Conservation (phyloP, 208 protist species). For the Porcisia deanei region DNA sequence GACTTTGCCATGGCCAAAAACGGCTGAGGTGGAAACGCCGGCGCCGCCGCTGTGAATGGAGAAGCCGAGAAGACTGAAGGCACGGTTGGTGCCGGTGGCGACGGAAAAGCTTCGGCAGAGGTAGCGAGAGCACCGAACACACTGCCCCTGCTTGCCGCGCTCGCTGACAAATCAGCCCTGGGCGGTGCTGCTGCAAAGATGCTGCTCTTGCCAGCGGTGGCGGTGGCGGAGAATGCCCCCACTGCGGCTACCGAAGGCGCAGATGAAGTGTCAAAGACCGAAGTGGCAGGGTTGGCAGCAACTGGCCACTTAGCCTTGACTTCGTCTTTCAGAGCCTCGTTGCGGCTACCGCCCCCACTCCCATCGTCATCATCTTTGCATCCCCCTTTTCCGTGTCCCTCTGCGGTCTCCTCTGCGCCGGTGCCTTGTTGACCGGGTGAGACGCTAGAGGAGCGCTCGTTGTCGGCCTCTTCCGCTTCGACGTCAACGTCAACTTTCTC, state of each 20-base stretch:
- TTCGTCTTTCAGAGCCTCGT: neutral
- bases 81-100: neutral
- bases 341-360: neutral
- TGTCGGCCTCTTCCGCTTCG: constrained; percentile 16
- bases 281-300: neutral
- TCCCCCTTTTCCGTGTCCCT: neutral
- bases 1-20: neutral
- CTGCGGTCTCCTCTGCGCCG: neutral
- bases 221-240: neutral
- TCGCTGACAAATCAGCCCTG: neutral
- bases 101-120: neutral
- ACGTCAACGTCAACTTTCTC: constrained; percentile 11
- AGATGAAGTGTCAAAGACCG: no score
- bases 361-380: neutral
- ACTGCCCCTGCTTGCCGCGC: neutral
- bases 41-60: neutral
- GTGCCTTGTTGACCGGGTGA: neutral
- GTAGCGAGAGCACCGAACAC: constrained; percentile 3
- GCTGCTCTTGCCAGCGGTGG: neutral
- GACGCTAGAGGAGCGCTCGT: neutral
- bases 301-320: constrained; percentile 1
- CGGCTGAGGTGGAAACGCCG: neutral
- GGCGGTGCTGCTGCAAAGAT: constrained; percentile 1
- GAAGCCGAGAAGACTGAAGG: constrained; percentile 1
- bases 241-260: no score